Evolutionary conservation across 257 asterid species (phyloP).

Genomic region (Solanum peruvianum): DNA sequence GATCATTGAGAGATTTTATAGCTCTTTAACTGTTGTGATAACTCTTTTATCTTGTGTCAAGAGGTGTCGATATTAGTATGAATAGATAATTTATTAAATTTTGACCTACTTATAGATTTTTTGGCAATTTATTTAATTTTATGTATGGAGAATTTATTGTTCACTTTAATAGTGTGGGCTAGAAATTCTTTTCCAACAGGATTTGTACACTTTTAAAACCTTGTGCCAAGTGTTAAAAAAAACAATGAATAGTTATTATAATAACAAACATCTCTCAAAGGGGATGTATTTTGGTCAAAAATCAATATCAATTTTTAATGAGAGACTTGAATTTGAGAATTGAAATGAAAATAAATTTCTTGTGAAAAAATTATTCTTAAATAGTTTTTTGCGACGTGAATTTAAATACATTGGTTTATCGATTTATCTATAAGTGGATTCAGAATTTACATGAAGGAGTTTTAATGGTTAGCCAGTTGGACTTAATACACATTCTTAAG

Average conservation of each 20-base stretch:
- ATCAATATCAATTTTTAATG: too few species aligned
- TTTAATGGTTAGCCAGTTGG: rapidly evolving
- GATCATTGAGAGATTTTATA: background rate
- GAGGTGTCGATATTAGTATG: too few species aligned
- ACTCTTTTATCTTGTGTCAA: background rate
- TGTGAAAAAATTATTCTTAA: too few species aligned
- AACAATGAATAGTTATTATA: background rate
- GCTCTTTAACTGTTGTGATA: background rate
- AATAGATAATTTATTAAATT: too few species aligned
- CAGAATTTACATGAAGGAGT: too few species aligned
- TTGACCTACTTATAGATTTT: too few species aligned
- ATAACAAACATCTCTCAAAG: background rate
- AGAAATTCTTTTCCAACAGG: background rate
- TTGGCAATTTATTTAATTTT: background rate
- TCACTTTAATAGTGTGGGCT: background rate
- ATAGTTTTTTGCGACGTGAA: too few species aligned
- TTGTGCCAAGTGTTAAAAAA: background rate
- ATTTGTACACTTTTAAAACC: background rate
- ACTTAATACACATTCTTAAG: rapidly evolving
- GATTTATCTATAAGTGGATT: too few species aligned
- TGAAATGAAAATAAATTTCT: too few species aligned
- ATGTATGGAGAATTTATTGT: background rate
- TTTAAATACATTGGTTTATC: rapidly evolving
- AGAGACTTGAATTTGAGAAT: background rate
- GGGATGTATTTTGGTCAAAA: background rate